Base-by-base conservation (phyloP, 768 basidiomycete genomes). In the Suillus cothurnatus region DNA sequence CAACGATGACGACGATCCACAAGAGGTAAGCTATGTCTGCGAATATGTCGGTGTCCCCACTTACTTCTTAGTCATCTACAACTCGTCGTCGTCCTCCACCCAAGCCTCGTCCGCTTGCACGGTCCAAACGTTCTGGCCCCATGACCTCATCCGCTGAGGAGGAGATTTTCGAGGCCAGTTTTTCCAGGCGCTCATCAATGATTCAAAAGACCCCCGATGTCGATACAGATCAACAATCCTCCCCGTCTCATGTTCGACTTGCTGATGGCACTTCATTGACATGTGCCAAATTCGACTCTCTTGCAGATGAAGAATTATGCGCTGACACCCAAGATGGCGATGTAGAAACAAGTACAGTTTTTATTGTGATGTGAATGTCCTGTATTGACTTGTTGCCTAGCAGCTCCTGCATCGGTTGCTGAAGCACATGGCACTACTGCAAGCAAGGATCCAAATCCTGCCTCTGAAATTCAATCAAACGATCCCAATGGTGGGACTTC, bases 231-330 rank as follows among this genome's bases (percentile, higher is more conserved):
- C 26, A 50, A 28, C 49, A 17, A 50, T 28, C 49, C 49, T 1
- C 1, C 49, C 26, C 7, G 0, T 50, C 7, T 50, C 26, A 50
- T 28, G 26, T 17, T 50, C 7, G 2, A 49, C 47, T 49, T 26
- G 47, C 47, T 49, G 47, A 49, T 49, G 47, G 23, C 47, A 49
- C 47, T 49, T 49, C 47, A 49, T 49, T 49, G 23, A 49, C 47
- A 49, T 7, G 14, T 49, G 47, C 47, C 6, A 19, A 49, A 49
- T 49, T 49, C 6, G 5, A 6, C 47, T 26, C 23, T 0, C 49
- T 50, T 50, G 26, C 49, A 50, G 49, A 50, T 28, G 49, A 50
- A 50, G 49, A 50, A 50, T 0, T 50, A 50, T 9, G 1, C 3
- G 49, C 49, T 0, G 15, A 50, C 26, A 28, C 7, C 26, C 49